A percentile compares a stretch with the other conserved stretches of the same genome.
These are phyloP conservation scores for Ramaria rubella DNA, from an alignment of 768 basidiomycete species.

Conservation along the genomic window DNA sequence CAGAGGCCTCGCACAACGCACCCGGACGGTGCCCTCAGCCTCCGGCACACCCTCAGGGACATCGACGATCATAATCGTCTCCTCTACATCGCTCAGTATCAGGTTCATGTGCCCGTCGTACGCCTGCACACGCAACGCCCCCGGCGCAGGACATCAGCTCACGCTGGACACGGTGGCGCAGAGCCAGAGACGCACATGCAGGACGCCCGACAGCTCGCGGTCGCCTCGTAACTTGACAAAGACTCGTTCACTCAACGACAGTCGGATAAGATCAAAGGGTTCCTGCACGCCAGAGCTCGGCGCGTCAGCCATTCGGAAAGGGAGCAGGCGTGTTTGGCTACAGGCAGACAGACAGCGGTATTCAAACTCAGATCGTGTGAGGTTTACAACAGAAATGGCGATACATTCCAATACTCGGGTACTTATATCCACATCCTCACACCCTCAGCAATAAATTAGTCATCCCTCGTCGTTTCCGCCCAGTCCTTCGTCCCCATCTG, in stretches of 20 bases:
- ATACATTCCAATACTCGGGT: background rate
- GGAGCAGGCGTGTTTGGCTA: background rate
- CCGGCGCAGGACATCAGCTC: background rate
- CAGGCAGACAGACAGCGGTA: background rate
- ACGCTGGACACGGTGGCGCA: background rate
- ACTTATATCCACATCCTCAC: background rate
- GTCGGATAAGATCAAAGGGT: constrained; percentile 94
- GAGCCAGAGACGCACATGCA: constrained; percentile 82
- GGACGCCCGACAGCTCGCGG: constrained; percentile 80
- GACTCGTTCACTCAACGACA: constrained; percentile 95
- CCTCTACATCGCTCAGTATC: constrained; percentile 95
- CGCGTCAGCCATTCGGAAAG: constrained; percentile 34
- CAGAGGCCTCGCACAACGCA: background rate
- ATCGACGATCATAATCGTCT: constrained; percentile 96
- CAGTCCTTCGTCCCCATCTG: constrained; percentile 91
- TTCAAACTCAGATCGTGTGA: too few species aligned
- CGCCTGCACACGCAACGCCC: constrained; percentile 47
- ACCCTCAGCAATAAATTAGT: background rate
- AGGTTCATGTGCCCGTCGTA: constrained; percentile 99
- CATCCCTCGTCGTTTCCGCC: constrained; percentile 41
- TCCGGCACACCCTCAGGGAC: constrained; percentile 56
- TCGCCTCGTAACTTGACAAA: constrained; percentile 97
- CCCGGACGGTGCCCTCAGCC: constrained; percentile 41
- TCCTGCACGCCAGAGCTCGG: constrained; percentile 79
- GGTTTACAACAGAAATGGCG: too few species aligned